Conservation (phyloP, 257 asterid species). For the Anisodus tanguticus region DNA sequence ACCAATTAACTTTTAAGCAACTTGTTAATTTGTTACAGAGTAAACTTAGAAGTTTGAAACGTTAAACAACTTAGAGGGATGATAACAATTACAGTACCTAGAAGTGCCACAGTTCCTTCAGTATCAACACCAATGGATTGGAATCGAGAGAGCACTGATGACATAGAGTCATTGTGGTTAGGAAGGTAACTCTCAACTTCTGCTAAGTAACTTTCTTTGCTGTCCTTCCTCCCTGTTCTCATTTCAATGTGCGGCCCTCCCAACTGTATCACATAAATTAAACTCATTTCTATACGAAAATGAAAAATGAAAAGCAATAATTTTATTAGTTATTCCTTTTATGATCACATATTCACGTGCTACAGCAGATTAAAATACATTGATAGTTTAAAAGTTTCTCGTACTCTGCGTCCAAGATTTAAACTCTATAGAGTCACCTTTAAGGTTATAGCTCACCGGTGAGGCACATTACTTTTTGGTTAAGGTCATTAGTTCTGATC, state of each 20-base stretch:
- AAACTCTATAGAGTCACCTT: fast-evolving
- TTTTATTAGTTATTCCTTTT: too few relatives aligned
- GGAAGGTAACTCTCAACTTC: conserved; percentile 62
- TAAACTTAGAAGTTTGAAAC: background rate
- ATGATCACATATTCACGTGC: background rate
- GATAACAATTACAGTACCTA: conserved; percentile 47
- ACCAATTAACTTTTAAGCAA: background rate
- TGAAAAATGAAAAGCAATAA: background rate
- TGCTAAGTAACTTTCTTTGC: conserved; percentile 51
- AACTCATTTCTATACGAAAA: too few relatives aligned
- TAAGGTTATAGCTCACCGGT: too few relatives aligned
- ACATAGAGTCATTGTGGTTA: conserved; percentile 64
- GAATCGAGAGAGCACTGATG: conserved; percentile 61
- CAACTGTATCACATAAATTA: conserved; percentile 41
- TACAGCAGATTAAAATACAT: background rate
- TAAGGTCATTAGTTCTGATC: too few relatives aligned
- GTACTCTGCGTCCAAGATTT: background rate
- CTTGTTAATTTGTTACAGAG: too few relatives aligned
- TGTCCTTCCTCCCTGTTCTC: conserved; percentile 80
- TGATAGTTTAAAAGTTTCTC: background rate
- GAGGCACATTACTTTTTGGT: too few relatives aligned
- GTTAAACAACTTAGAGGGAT: background rate
- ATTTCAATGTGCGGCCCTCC: conserved; percentile 67
- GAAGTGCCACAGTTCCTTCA: conserved; percentile 72
- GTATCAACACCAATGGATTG: conserved; percentile 61